Percentiles rank a stretch among this genome's conserved stretches.
Evolutionary conservation across 495 filamentous ascomycete genomes (phyloP).

Genomic region (Podospora pseudocomata): DNA sequence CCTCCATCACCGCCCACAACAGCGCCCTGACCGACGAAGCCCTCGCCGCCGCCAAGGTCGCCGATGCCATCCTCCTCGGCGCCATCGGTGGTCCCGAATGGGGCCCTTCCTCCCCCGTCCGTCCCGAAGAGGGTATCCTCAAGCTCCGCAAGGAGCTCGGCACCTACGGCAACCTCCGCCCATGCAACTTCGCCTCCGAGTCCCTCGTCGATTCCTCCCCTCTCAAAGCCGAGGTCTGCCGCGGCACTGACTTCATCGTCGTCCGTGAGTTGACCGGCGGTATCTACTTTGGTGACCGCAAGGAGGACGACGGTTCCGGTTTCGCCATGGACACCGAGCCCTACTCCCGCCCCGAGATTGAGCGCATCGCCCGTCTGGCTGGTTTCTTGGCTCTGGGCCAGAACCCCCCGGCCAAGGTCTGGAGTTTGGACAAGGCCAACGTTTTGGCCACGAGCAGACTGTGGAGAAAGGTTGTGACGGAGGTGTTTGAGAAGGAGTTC

Average conservation of each 20-base stretch:
- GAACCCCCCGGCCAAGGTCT: constrained; percentile 77
- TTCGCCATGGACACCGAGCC: constrained; percentile 84
- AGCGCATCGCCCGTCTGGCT: constrained; percentile 81
- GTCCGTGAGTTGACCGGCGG: constrained; percentile 45
- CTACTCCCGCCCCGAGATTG: constrained; percentile 83
- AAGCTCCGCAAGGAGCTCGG: constrained; percentile 88
- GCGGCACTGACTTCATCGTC: constrained; percentile 89
- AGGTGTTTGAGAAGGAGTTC: constrained; percentile 82
- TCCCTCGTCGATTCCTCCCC: constrained; percentile 83
- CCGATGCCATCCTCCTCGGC: constrained; percentile 89
- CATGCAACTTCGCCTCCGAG: constrained; percentile 93
- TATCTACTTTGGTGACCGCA: constrained; percentile 95
- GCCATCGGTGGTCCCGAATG: constrained; percentile 97
- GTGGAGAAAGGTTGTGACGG: constrained; percentile 84
- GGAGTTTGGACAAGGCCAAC: constrained; percentile 95
- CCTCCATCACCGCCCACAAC: constrained; percentile 82
- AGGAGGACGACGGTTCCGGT: constrained; percentile 64
- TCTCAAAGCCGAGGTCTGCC: constrained; percentile 80
- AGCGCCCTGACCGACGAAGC: constrained; percentile 79
- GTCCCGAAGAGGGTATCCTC: constrained; percentile 93
- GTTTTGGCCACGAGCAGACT: constrained; percentile 86
- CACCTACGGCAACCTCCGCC: constrained; percentile 95
- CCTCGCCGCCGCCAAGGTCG: constrained; percentile 78
- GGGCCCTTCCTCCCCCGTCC: constrained; percentile 76
- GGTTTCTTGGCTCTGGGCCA: constrained; percentile 76